A percentile compares a stretch with the other conserved stretches of the same genome.
Conservation (phyloP, 257 asterid genomes). For the Cruciata laevipes region DNA sequence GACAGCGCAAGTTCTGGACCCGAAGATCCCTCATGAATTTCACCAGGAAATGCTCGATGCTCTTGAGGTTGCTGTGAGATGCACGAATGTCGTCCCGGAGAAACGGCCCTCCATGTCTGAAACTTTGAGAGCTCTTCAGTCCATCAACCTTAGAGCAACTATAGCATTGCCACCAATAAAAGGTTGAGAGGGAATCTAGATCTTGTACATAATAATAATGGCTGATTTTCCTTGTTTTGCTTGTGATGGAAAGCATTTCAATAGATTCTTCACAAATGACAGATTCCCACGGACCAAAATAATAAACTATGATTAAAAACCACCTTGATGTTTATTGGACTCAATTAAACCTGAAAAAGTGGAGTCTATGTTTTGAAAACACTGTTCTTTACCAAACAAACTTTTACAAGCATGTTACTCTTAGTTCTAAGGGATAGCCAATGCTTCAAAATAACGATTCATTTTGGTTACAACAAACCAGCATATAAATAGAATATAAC, state of each 20-base stretch:
- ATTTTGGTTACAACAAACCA: too few species aligned
- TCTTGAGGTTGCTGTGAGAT: conserved; percentile 51
- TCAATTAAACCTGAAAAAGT: too few species aligned
- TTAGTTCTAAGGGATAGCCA: too few species aligned
- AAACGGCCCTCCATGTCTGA: conserved; percentile 71
- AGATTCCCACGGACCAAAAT: too few species aligned
- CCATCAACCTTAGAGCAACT: conserved; percentile 30
- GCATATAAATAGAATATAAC: too few species aligned
- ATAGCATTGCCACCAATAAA: conserved; percentile 18
- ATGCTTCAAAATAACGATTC: too few species aligned
- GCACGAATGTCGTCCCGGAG: conserved; percentile 63
- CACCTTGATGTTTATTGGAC: too few species aligned
- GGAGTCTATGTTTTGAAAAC: too few species aligned
- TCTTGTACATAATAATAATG: conserved; percentile 20
- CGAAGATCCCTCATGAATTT: conserved; percentile 39
- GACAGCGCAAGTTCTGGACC: conserved; percentile 52
- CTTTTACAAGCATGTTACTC: too few species aligned
- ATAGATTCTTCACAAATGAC: background rate
- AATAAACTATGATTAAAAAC: too few species aligned
- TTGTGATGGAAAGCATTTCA: background rate
- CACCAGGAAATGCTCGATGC: conserved; percentile 53
- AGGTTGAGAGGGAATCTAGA: conserved; percentile 13
- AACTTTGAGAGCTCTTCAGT: conserved; percentile 47
- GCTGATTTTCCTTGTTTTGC: background rate
- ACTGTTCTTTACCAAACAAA: too few species aligned